These are phyloP conservation scores for Tuctoria greenei DNA, from an alignment of 176 grass and related monocot genomes.

Conservation along the genomic window DNA sequence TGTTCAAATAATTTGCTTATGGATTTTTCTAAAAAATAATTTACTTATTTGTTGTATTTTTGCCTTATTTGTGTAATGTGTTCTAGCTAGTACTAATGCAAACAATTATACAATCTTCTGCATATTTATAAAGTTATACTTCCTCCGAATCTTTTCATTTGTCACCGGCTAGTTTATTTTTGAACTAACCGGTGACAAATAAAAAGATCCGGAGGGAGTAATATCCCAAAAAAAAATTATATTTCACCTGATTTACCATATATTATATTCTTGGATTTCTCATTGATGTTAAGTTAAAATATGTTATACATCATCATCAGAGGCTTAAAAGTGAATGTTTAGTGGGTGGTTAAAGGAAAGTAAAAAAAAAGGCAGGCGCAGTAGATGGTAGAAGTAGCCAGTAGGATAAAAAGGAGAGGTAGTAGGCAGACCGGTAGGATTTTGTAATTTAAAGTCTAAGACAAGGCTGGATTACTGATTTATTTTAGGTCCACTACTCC, in stretches of 20 bases:
- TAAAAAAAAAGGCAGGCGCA: conserved; percentile 4
- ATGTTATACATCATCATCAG: neutral
- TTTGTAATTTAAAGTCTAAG: conserved; percentile 51
- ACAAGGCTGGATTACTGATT: conserved; percentile 34
- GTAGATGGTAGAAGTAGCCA: conserved; percentile 40
- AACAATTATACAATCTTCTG: conserved; percentile 1
- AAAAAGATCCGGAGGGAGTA: too few relatives aligned
- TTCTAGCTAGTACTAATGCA: neutral
- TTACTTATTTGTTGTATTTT: conserved; percentile 30
- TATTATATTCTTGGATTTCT: neutral
- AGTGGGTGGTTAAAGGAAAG: conserved; percentile 55
- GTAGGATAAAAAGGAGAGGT: conserved; percentile 45
- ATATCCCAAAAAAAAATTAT: too few relatives aligned
- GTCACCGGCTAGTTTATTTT: too few relatives aligned
- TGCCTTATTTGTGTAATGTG: neutral
- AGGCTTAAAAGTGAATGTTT: conserved; percentile 35
- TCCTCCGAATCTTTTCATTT: too few relatives aligned
- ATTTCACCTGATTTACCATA: neutral
- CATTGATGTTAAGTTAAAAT: conserved; percentile 10
- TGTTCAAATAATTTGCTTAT: too few relatives aligned
- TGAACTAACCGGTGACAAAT: too few relatives aligned
- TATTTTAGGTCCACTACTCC: conserved; percentile 54
- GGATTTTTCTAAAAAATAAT: too few relatives aligned
- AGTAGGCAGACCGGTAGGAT: neutral
- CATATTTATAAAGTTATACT: neutral